Evolutionary conservation across 73 alveolate species (phyloP).

Genomic region (Paramecium pentaurelia): DNA sequence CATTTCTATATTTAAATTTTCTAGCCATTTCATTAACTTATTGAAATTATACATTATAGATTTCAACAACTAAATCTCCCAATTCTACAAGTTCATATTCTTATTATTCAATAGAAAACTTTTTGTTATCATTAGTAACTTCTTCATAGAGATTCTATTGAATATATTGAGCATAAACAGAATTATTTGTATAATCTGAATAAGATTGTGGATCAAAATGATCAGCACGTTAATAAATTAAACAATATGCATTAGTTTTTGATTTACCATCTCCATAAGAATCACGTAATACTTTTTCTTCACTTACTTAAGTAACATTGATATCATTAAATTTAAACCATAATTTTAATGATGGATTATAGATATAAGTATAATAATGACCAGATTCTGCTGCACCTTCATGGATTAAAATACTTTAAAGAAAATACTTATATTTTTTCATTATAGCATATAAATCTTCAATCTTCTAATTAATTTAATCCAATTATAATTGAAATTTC

Average conservation of each 20-base stretch:
- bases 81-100: conserved; percentile 23
- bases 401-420: conserved; percentile 71
- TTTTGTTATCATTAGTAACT: not conserved
- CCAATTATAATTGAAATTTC: not conserved
- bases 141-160: not conserved
- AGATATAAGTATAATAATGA: conserved; percentile 78
- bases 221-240: not conserved
- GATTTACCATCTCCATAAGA: conserved; percentile 49
- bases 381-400: conserved; percentile 83
- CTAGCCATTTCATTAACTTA: conserved; percentile 33
- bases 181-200: conserved; percentile 15
- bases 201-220: not conserved
- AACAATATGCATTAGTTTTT: conserved; percentile 43
- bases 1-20: not conserved
- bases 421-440: conserved; percentile 55
- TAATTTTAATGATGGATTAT: conserved; percentile 56
- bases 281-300: conserved; percentile 67
- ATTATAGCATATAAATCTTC: conserved; percentile 28
- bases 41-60: not conserved
- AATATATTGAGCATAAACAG: not conserved
- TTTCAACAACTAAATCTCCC: conserved; percentile 9
- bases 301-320: conserved; percentile 65
- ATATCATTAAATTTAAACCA: conserved; percentile 82
- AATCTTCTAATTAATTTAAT: not conserved
- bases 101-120: not conserved